Evolutionary conservation across 2,329 filamentous ascomycete species (phyloP).

Genomic region (Phaeoacremonium minimum): DNA sequence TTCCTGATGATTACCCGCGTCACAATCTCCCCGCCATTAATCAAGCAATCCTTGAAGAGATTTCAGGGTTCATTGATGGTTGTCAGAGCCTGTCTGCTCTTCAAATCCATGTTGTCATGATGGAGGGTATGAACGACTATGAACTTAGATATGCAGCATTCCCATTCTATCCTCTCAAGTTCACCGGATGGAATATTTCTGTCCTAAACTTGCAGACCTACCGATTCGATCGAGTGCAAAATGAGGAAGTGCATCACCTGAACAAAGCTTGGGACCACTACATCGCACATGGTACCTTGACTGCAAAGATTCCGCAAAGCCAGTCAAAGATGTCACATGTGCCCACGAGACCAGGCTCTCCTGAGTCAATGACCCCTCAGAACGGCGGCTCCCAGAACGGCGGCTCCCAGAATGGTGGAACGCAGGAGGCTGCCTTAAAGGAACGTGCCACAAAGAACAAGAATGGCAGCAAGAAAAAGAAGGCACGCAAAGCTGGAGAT

Average conservation of each 20-base stretch:
- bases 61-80: conserved; percentile 3
- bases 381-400: no score
- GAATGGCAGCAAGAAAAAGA: no score
- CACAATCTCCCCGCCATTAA: conserved; percentile 7
- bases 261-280: conserved; percentile 4
- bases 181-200: conserved; percentile 7
- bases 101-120: conserved; percentile 4
- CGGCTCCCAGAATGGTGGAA: no score
- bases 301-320: no score
- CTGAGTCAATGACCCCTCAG: no score
- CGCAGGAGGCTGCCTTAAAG: no score
- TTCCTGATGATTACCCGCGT: conserved; percentile 7
- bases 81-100: conserved; percentile 4
- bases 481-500: no score
- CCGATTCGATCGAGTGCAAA: conserved; percentile 2
- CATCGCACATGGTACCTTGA: conserved; percentile 1
- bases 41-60: conserved; percentile 4
- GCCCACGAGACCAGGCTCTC: no score
- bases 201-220: conserved; percentile 3
- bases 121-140: conserved; percentile 6
- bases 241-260: conserved; percentile 1
- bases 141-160: conserved; percentile 7
- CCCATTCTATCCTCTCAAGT: conserved; percentile 8
- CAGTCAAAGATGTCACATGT: no score
- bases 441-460: no score